Conservation (phyloP, 139 green algal genomes). For the Chlamydomonas schloesseri region DNA sequence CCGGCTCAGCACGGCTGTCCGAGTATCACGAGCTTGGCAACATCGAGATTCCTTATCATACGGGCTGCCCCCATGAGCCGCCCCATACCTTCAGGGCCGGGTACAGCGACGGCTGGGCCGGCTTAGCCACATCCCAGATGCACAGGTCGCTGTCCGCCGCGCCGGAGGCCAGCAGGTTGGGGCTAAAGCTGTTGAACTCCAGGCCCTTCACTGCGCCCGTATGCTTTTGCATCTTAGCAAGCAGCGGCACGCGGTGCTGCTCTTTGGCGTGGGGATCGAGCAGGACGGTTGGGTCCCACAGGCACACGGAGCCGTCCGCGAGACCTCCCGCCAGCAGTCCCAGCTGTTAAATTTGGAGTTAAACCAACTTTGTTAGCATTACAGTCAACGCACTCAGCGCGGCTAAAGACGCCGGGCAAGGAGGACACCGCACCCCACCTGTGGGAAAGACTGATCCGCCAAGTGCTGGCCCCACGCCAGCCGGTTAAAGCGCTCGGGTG, state of each 20-base stretch:
- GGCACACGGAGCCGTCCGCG: slow-evolving; percentile 87
- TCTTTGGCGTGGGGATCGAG: slow-evolving; percentile 60
- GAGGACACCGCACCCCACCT: background rate
- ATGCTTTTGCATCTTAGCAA: slow-evolving; percentile 90
- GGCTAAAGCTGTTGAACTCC: slow-evolving; percentile 94
- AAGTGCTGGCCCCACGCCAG: slow-evolving; percentile 84
- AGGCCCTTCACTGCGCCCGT: slow-evolving; percentile 84
- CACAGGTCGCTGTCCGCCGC: slow-evolving; percentile 92
- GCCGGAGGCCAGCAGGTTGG: slow-evolving; percentile 95
- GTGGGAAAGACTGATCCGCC: slow-evolving; percentile 37
- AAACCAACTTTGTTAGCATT: background rate
- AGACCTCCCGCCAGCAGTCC: slow-evolving; percentile 95
- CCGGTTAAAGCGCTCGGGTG: slow-evolving; percentile 90
- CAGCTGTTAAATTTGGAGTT: slow-evolving; percentile 65
- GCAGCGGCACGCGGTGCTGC: slow-evolving; percentile 56
- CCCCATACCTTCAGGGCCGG: slow-evolving; percentile 60
- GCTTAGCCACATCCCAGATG: slow-evolving; percentile 96
- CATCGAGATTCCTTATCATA: no score
- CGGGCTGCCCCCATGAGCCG: no score
- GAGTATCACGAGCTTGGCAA: no score
- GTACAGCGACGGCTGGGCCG: slow-evolving; percentile 77
- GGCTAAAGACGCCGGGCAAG: no score
- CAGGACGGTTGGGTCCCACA: slow-evolving; percentile 93
- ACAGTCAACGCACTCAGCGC: background rate
- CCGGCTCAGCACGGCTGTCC: no score